A percentile compares a stretch with the other conserved stretches of the same genome.
phyloP scores from a whole-genome alignment of 306 rosid species.

The Ammopiptanthus mongolicus region DNA sequence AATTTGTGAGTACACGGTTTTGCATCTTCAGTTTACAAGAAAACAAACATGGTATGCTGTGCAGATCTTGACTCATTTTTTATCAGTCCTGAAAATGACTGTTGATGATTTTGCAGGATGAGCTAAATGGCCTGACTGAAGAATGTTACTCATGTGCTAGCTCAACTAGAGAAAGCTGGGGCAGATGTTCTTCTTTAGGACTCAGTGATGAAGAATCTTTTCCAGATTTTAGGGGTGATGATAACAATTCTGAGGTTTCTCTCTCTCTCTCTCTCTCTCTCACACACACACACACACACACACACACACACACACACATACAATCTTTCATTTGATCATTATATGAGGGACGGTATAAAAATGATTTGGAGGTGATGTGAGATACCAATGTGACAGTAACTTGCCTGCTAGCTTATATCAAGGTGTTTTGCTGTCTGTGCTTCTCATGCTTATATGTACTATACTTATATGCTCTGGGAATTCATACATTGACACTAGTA shows the following conservation, averaged over 20 bases:
- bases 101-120: conserved; percentile 54
- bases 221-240: conserved; percentile 48
- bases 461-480: background rate
- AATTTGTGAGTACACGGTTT: background rate
- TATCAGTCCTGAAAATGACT: conserved; percentile 4
- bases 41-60: background rate
- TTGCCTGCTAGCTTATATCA: conserved; percentile 1
- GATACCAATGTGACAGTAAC: background rate
- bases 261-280: conserved; percentile 34
- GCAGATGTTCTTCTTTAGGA: conserved; percentile 82
- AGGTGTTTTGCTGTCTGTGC: background rate
- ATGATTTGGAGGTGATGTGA: background rate
- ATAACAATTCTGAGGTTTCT: conserved; percentile 56
- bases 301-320: background rate
- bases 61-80: background rate
- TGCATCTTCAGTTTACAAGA: background rate
- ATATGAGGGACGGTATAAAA: conserved; percentile 1
- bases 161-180: conserved; percentile 92
- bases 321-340: background rate
- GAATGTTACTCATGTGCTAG: conserved; percentile 79
- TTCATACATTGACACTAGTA: background rate
- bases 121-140: conserved; percentile 45
- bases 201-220: conserved; percentile 72
- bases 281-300: conserved; percentile 23
- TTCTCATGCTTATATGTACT: background rate